Base-by-base conservation (phyloP, 306 rosid genomes). In the Betula pendula region DNA sequence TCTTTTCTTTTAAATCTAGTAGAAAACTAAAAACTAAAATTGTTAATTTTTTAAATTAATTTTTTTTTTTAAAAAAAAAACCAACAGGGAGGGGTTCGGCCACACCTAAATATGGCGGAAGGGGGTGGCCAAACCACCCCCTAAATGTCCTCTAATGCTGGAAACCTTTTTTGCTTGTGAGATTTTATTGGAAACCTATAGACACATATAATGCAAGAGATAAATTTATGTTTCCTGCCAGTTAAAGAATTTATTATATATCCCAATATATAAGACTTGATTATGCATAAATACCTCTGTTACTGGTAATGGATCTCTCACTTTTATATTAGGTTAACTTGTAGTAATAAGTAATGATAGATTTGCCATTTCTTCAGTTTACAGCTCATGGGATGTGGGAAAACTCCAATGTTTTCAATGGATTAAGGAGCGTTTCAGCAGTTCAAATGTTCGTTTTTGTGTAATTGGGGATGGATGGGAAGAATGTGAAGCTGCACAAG, bases 391-490 rank as follows among this genome's bases (percentile, higher is more conserved):
- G 92, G 98, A 88, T 59, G 97, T 87, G 73, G 97, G 97, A 42
- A 94, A 94, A 79, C 47, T 27, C 66, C 90, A 87, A 81, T 94
- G 98, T 79, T 94, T 94, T 72, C 83, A 38, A 73, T 92, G 92
- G 97, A 88, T 94, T 80, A 90, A 91, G 78, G 85, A 77, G 69
- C 98, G 96, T 50, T 94, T 87, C 76, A 73, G 88, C 73, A 75
- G 73, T 76, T 85, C 98, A 74, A 85, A 87, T 27, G 94, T 87
- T 69, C 92, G 91, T 40, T 94, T 88, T 83, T 94, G 98, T 53
- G 97, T 75, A 49, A 85, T 94, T 75, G 98, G 98, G 43, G 94
- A 94, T 77, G 98, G 98, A 68, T 90, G 90, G 92, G 98, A 94
- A 85, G 98, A 94, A 85, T 92, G 98, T 73, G 90, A 86, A 78